Percentiles rank a stretch among this genome's conserved stretches.
Conservation (phyloP, 2,329 filamentous ascomycete genomes). For the Diaporthe vaccinii region DNA sequence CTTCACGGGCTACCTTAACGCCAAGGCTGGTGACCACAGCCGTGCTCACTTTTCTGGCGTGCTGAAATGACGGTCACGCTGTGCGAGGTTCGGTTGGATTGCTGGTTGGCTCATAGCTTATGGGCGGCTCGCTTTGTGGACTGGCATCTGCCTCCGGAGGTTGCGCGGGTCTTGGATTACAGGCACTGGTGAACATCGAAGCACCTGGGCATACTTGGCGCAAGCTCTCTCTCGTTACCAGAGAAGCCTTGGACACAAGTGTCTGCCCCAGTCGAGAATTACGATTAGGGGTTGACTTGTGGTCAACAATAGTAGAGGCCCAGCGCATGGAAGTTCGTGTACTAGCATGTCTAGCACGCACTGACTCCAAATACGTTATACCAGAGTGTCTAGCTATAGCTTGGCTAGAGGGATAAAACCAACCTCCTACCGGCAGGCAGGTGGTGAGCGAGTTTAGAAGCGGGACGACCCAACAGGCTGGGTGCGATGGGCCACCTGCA, state of each 20-base stretch:
- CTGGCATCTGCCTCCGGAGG: background rate
- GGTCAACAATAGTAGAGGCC: background rate
- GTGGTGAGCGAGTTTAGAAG: background rate
- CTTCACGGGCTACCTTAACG: background rate
- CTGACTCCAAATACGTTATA: background rate
- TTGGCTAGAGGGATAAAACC: background rate
- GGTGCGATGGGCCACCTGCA: background rate
- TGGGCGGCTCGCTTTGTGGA: background rate
- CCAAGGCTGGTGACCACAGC: background rate
- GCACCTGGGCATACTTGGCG: background rate
- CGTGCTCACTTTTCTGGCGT: background rate
- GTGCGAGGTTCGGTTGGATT: background rate
- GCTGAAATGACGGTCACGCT: background rate
- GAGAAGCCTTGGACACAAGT: background rate
- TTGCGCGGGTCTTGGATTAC: background rate
- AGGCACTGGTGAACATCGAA: background rate
- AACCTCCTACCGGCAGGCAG: conserved; percentile 3
- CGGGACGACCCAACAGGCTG: conserved; percentile 11
- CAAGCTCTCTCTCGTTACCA: background rate
- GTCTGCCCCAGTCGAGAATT: background rate
- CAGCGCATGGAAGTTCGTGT: background rate
- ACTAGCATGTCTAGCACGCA: background rate
- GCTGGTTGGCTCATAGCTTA: background rate
- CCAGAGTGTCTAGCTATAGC: background rate
- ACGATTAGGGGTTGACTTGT: background rate